phyloP scores from a whole-genome alignment of 306 rosid species.

The apple (Malus domestica) region ASM211411v1 NC_041794.1:5542001-5542500 shows the following conservation, averaged over 20 bases:
- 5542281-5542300: not conserved
- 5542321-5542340: not conserved
- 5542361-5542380: not conserved
- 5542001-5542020: not conserved
- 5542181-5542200: not conserved
- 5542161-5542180: not conserved
- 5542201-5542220: not conserved
- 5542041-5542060: not conserved
- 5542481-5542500: constrained; percentile 76
- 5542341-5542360: not conserved
- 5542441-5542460: not conserved
- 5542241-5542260: not conserved
- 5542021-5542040: not conserved
- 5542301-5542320: not conserved
- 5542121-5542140: not conserved
- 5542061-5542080: not conserved
- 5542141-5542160: not conserved
- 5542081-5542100: not conserved
- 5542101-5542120: not conserved
- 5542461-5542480: not conserved
- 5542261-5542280: not conserved
- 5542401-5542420: constrained; percentile 1
- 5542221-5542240: not conserved
- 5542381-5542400: not conserved
- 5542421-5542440: not conserved